These are phyloP conservation scores for Hypoxylon subgilvum DNA, from an alignment of 495 filamentous ascomycete genomes.

Conservation along the genomic window DNA sequence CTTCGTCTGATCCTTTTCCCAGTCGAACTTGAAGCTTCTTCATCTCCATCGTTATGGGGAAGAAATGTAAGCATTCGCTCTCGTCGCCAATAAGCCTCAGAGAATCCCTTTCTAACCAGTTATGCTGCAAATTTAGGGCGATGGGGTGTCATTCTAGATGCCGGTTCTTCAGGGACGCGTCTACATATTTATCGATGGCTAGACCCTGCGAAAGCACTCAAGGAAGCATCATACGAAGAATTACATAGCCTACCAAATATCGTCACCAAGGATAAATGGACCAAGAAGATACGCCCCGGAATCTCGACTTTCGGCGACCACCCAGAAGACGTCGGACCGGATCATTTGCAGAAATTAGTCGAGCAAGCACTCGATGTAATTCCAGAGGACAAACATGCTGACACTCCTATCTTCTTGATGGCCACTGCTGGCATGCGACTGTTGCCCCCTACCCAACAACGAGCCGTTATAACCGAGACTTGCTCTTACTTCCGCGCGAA, in stretches of 20 bases:
- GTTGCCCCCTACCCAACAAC: slow-evolving; percentile 73
- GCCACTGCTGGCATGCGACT: slow-evolving; percentile 97
- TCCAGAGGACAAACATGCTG: slow-evolving; percentile 74
- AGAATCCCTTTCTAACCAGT: slow-evolving; percentile 12
- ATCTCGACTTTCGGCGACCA: slow-evolving; percentile 87
- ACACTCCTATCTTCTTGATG: slow-evolving; percentile 92
- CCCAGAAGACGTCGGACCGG: slow-evolving; percentile 75
- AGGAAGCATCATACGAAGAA: slow-evolving; percentile 63
- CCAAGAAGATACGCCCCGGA: slow-evolving; percentile 90
- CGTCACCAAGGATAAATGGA: slow-evolving; percentile 84
- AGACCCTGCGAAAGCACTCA: slow-evolving; percentile 70
- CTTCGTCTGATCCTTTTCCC: neutral
- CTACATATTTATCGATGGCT: slow-evolving; percentile 93
- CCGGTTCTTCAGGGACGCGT: slow-evolving; percentile 80
- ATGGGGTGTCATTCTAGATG: slow-evolving; percentile 68
- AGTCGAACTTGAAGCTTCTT: neutral
- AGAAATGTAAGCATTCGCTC: slow-evolving; percentile 39
- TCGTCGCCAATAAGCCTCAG: too few relatives aligned
- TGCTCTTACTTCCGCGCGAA: slow-evolving; percentile 82
- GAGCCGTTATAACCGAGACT: slow-evolving; percentile 73
- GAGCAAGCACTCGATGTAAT: slow-evolving; percentile 84
- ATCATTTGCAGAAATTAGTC: slow-evolving; percentile 79
- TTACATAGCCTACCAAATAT: slow-evolving; percentile 76
- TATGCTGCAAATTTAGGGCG: slow-evolving; percentile 45
- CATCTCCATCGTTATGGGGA: slow-evolving; percentile 37